These are phyloP conservation scores for Euphorbia lathyris DNA, from an alignment of 345 rosid genomes.

Conservation along the genomic window DNA sequence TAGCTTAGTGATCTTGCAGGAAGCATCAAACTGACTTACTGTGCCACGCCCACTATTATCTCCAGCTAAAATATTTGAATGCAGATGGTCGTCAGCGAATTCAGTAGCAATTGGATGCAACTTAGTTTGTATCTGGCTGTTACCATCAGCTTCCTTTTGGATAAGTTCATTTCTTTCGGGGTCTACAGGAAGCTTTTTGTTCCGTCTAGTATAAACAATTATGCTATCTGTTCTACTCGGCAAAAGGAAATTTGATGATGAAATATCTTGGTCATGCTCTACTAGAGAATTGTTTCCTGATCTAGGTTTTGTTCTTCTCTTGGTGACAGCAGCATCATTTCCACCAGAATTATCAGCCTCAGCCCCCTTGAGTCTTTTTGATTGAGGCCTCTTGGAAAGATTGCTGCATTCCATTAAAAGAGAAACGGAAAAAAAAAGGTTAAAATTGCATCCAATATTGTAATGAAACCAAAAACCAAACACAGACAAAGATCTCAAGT, in stretches of 20 bases:
- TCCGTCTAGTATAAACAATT: slow-evolving; percentile 6
- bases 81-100: slow-evolving; percentile 16
- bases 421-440: not conserved
- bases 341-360: slow-evolving; percentile 15
- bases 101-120: slow-evolving; percentile 10
- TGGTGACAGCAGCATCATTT: not conserved
- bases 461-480: not conserved
- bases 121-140: slow-evolving; percentile 9
- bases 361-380: slow-evolving; percentile 8
- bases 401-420: slow-evolving; percentile 25
- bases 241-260: not conserved
- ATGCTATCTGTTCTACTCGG: not conserved
- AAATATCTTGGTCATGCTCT: slow-evolving; percentile 10
- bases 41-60: not conserved
- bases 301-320: slow-evolving; percentile 2
- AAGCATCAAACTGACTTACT: slow-evolving; percentile 1
- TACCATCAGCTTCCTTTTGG: slow-evolving; percentile 12
- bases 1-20: not conserved
- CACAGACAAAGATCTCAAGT: not conserved
- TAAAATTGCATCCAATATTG: not conserved
- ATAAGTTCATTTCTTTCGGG: slow-evolving; percentile 4
- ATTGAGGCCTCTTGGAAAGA: slow-evolving; percentile 21
- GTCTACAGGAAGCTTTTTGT: not conserved
- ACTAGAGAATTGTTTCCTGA: slow-evolving; percentile 9
- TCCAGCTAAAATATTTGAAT: slow-evolving; percentile 7